Base-by-base conservation (phyloP, 805 yeast species). In the Candida coleopterorum region DNA sequence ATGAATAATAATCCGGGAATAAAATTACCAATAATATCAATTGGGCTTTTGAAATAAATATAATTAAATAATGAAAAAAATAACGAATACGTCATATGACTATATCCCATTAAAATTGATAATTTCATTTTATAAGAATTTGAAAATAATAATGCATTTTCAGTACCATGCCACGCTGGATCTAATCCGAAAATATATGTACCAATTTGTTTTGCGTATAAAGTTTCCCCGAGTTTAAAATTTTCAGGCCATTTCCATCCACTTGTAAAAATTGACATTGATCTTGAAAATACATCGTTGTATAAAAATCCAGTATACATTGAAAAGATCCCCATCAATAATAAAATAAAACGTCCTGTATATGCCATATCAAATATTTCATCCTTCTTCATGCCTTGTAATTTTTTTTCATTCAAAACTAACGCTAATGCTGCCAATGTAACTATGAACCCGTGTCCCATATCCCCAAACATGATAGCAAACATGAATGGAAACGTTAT, bases 401-500 rank as follows among this genome's bases (percentile, higher is more conserved):
- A 74, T 44, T 74, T 70, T 43, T 70, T 73, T 60, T 93, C 98
- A 55, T 83, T 81, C 34, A 79, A 45, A 9, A 93, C 88, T 44
- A 93, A 66, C 21, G 64, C 60, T 35, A 77, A 62, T 1, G 94
- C 95, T 12, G 87, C 85, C 39, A 83, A 59, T 37, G 82, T 74
- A 59, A 93, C 68, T 32, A 93, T 75, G 41, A 88, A 74, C 5
- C 98, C 98, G 66, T 93, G 98, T 11, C 98, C 98, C 41, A 89
- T 58, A 68, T 93, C 98, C 70, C 98, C 98, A 70, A 93, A 93
- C 98, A 93, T 93, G 51, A 93, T 83, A 20, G 98, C 97, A 66
- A 93, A 93, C 95, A 93, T 85, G 60, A 93, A 93, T 17, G 98
- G 98, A 69, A 93, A 93, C 0, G 98, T 93, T 18, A 93, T 82